Evolutionary conservation across 805 yeast genomes (phyloP), one percentile per base, ranked within the genome.

Genomic region (Wickerhamiella hasegawae): DNA sequence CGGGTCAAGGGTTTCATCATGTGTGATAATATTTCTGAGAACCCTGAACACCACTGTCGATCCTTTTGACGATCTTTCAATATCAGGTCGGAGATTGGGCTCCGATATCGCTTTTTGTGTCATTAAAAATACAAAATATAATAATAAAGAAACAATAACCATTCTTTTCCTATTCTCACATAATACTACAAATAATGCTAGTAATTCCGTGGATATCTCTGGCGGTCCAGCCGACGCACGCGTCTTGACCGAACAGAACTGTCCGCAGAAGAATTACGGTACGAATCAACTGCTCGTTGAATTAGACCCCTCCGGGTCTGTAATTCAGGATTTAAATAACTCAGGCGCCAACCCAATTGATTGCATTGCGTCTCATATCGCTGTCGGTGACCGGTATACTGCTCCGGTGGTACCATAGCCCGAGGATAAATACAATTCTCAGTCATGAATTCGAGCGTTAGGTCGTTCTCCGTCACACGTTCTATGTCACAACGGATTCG

Each of bases 221-320:
- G 32, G 20, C 34, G 40, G 20, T 48, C 41, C n/a, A 49, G 40
- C 11, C 55, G 49, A 35, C 65, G 48, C 9, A 65, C 68, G 28
- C 70, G 52, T 31, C 71, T 58, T n/a, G 62, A 55, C 33, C 68
- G 51, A 31, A 57, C 48, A 3, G 54, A 49, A 14, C 57, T 55
- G 35, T 66, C 66, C 6, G 52, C 46, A 41, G 66, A 54, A 4
- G 69, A 59, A 46, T 67, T 67, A 42, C 72, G 54, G 69, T 69
- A 68, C 5, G 63, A 53, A 40, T 66, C 72, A 12, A 67, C 72
- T 1, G 72, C 71, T 21, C 71, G 53, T 43, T 67, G 72, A 12
- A 65, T 57, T 12, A 68, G 47, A 1, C 72, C 72, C 19, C 69
- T 53, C 21, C 62, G 60, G 32, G 50, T 50, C 18, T 62, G 55